Base-by-base conservation (phyloP, 1,139 yeast species). In the Zhuliangozyma blackwelliae region DNA sequence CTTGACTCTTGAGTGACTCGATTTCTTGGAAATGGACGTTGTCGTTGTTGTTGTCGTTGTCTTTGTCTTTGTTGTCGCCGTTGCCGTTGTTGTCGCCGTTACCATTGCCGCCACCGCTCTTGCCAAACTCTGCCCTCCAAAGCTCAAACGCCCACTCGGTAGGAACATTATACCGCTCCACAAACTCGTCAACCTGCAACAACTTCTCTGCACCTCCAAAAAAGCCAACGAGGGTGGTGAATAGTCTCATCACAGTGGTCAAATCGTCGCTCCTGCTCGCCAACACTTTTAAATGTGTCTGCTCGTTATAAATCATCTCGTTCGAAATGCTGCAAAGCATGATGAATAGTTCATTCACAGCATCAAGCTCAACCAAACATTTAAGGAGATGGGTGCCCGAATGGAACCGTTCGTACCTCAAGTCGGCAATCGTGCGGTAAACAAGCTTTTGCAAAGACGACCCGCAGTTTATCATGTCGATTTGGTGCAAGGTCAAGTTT, bases 261-360 rank as follows among this genome's bases (percentile, higher is more conserved):
- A 86, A 61, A 44, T 88, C 95, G 53, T 90, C 97, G 47, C 74
- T 75, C 46, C 81, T 72, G 38, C 77, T 75, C 0, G 95, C 79
- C 40, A 87, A 57, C 21, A 88, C 78, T 54, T 90, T 89, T 49
- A 85, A 75, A 44, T 84, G 92, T 4, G 53, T 43, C 3, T 65
- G 63, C 5, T 69, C 71, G 2, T 65, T 60, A 5, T 64, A 69
- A 9, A 75, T 59, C 16, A 75, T 57, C 12, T 63, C 65, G 22
- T 68, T 63, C 28, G 68, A 63, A 32, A 79, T 65, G 36, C 74
- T 79, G 41, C 80, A 73, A 25, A 90, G 68, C 16, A 86, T 59
- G 4, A 87, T 64, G 35, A 87, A 75, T 13, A 88, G 51, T 49
- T 89, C 96, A 27, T 77, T 70, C 2, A 81, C 54, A 7, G 76